Evolutionary conservation across 179 eudicot species (phyloP), one percentile per base, ranked within the genome.

Genomic region (Beta lomatogona): DNA sequence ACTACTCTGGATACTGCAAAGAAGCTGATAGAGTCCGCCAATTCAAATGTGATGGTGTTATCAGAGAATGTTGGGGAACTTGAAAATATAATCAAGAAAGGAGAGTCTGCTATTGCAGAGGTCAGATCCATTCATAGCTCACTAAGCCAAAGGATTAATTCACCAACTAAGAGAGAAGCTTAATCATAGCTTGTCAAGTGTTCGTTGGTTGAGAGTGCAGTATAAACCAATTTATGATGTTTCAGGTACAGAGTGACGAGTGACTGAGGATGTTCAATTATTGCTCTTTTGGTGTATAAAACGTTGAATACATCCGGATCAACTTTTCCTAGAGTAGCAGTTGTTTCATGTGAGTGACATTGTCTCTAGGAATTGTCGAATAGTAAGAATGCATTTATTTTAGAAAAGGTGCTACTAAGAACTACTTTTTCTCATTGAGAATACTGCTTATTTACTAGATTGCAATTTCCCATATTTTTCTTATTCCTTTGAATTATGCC

Each of bases 41-140:
- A 89, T 85, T 79, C 87, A 36, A 89, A 83, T 11, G 91, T 78
- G 46, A 80, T 73, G 63, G 58, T 73, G 77, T 88, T 94, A 75
- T 82, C 88, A 36, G 93, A 89, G 78, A 92, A 92, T 81, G 87
- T 94, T 46, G 89, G 61, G 44, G 90, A 91, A 78, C 93, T 94
- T 28, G 92, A 92, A 83, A 83, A 82, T 73, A 82, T 87, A 14
- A 86, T 92, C 19, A 85, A 88, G 75, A 88, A 87, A 65, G 91
- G 91, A 14, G 92, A 92, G 84, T 87, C 88, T 75, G 88, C 92
- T 52, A 81, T 92, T 58, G 86, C 90, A 31, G 90, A 88, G 64
- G 94, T 87, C 18, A 83, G 92, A 86, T 85, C 91, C 67, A 79
- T 92, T 82, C 91, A 86, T 73, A 80, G 85, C 81, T 82, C 84